Conservation (phyloP, 2,329 filamentous ascomycete species). For the Mycosphaerella arachidis region DNA sequence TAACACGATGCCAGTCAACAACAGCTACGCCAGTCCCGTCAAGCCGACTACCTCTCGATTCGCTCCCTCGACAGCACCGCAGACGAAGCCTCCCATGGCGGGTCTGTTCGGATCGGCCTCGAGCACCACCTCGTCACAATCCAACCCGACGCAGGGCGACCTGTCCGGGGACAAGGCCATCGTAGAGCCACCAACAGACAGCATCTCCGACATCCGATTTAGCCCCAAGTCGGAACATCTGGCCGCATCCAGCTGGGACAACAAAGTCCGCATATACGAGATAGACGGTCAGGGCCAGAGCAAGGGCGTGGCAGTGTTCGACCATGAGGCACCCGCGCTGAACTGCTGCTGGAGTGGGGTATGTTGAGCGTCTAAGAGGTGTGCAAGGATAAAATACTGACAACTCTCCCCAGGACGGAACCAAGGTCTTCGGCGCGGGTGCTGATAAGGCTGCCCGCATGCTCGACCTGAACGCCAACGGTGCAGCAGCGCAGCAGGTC, state of each 20-base stretch:
- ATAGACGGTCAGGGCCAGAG: constrained; percentile 73
- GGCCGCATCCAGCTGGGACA: constrained; percentile 92
- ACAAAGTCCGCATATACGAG: constrained; percentile 95
- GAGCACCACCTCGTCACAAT: constrained; percentile 48
- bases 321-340: constrained; percentile 80
- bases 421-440: constrained; percentile 79
- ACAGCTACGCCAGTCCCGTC: constrained; percentile 1
- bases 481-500: constrained; percentile 52
- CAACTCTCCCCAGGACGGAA: constrained; percentile 67
- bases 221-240: constrained; percentile 74
- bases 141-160: constrained; percentile 77
- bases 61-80: not conserved
- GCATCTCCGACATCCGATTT: constrained; percentile 82
- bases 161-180: constrained; percentile 84
- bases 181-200: constrained; percentile 75
- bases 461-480: constrained; percentile 68
- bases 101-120: constrained; percentile 47
- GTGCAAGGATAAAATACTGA: not conserved
- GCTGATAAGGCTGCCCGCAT: constrained; percentile 88
- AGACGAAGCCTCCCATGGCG: constrained; percentile 7
- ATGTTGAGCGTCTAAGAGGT: constrained; percentile 31
- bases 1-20: constrained; percentile 6
- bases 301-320: constrained; percentile 78
- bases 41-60: not conserved
- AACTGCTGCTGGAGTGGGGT: constrained; percentile 86